A percentile compares a stretch with the other conserved stretches of the same genome.
These are phyloP conservation scores for Cladosporium sp. DNA, from an alignment of 2,329 filamentous ascomycete genomes.

Conservation along the genomic window DNA sequence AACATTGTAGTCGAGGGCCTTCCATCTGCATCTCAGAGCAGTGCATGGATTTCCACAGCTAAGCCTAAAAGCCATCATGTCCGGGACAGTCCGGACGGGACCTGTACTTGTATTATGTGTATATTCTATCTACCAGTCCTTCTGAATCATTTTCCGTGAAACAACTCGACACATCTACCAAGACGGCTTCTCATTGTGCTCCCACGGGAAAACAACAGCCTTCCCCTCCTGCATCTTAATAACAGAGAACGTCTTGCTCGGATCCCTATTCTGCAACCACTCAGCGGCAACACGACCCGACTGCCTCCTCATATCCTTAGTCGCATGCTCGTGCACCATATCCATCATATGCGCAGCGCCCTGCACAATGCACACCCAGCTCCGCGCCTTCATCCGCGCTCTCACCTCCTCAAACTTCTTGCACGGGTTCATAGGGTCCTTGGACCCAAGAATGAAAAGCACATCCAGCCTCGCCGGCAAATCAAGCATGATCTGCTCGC, in stretches of 20 bases:
- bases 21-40: neutral
- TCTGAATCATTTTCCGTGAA: neutral
- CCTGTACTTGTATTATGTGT: neutral
- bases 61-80: neutral
- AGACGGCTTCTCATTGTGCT: constrained; percentile 7
- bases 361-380: constrained; percentile 39
- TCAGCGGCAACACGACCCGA: constrained; percentile 38
- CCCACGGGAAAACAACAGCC: constrained; percentile 20
- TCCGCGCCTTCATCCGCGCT: constrained; percentile 40
- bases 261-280: constrained; percentile 35
- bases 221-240: constrained; percentile 22
- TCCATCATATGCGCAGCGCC: constrained; percentile 45
- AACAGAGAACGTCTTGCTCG: constrained; percentile 19
- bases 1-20: neutral
- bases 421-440: constrained; percentile 40
- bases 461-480: constrained; percentile 35
- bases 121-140: neutral
- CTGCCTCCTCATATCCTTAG: constrained; percentile 33
- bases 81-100: neutral
- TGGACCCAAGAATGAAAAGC: constrained; percentile 42
- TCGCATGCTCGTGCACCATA: constrained; percentile 31
- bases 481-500: constrained; percentile 43
- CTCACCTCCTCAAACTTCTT: constrained; percentile 33
- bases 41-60: neutral
- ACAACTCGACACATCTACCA: neutral